These are phyloP conservation scores for Daldinia childiae DNA, from an alignment of 495 filamentous ascomycete genomes.

Conservation along the genomic window DNA sequence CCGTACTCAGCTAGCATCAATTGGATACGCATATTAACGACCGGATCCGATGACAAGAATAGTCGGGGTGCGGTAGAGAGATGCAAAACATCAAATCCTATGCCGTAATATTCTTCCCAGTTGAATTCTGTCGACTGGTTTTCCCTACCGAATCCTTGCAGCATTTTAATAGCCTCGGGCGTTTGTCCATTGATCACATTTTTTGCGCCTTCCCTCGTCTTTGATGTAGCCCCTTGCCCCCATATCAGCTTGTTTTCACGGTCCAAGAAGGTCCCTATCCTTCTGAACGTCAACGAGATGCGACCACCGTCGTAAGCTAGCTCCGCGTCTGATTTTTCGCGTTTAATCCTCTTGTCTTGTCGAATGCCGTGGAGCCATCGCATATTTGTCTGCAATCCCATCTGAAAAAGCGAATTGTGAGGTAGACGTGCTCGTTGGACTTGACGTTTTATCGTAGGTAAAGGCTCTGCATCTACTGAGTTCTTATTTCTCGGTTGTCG, in stretches of 20 bases:
- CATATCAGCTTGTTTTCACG: conserved; percentile 73
- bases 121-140: conserved; percentile 78
- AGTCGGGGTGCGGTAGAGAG: conserved; percentile 63
- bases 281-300: conserved; percentile 92
- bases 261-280: conserved; percentile 85
- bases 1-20: conserved; percentile 68
- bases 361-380: conserved; percentile 91
- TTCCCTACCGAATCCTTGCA: conserved; percentile 84
- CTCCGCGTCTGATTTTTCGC: conserved; percentile 74
- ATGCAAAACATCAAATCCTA: conserved; percentile 89
- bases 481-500: conserved; percentile 53
- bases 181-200: conserved; percentile 74
- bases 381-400: conserved; percentile 83
- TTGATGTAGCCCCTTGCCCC: conserved; percentile 87
- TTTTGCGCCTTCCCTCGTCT: conserved; percentile 65
- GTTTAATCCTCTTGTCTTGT: conserved; percentile 76
- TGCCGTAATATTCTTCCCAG: conserved; percentile 81
- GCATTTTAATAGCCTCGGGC: conserved; percentile 71
- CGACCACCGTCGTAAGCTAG: conserved; percentile 76
- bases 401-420: conserved; percentile 86
- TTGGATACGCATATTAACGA: conserved; percentile 67
- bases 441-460: conserved; percentile 40
- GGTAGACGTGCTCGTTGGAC: conserved; percentile 77
- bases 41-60: conserved; percentile 59
- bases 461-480: conserved; percentile 19